Percentiles rank a stretch among this genome's conserved stretches.
phyloP scores from a whole-genome alignment of 2,329 filamentous ascomycete genomes.

The Diaporthe citri region DNA sequence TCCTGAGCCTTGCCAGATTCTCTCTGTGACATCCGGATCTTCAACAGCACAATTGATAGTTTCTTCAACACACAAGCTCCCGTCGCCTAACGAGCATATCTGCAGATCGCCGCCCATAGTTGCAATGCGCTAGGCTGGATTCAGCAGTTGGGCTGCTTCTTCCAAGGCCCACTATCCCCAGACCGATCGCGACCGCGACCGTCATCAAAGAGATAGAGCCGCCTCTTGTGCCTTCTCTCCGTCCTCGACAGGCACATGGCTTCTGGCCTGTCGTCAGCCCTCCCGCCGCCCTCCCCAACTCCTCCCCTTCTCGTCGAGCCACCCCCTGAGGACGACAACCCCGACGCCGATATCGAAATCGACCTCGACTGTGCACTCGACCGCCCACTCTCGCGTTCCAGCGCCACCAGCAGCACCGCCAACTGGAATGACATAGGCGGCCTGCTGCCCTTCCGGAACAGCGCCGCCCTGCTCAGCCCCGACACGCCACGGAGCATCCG shows the following conservation, averaged over 20 bases:
- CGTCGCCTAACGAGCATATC: conserved; percentile 14
- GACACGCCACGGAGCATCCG: conserved; percentile 44
- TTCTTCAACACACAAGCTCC: conserved; percentile 5
- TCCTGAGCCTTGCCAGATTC: neutral
- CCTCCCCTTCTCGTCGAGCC: conserved; percentile 63
- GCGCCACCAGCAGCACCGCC: conserved; percentile 40
- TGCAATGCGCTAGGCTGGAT: conserved; percentile 37
- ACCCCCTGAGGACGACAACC: conserved; percentile 57
- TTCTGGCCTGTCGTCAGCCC: conserved; percentile 68
- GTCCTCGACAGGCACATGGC: conserved; percentile 61
- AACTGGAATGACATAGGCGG: conserved; percentile 41
- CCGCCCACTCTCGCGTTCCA: conserved; percentile 44
- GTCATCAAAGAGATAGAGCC: conserved; percentile 18
- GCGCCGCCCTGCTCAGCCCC: conserved; percentile 46
- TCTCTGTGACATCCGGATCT: neutral
- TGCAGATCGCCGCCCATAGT: conserved; percentile 24
- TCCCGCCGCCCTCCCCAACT: conserved; percentile 74
- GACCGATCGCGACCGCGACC: conserved; percentile 25
- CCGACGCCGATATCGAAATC: conserved; percentile 41
- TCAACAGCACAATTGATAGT: neutral
- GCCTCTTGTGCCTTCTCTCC: conserved; percentile 1
- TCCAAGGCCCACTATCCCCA: conserved; percentile 23
- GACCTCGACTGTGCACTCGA: conserved; percentile 44
- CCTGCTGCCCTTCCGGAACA: conserved; percentile 31
- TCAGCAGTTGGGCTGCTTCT: conserved; percentile 31